These are phyloP conservation scores for Penicillium vulpinum DNA, from an alignment of 2,329 filamentous ascomycete species.

Conservation along the genomic window DNA sequence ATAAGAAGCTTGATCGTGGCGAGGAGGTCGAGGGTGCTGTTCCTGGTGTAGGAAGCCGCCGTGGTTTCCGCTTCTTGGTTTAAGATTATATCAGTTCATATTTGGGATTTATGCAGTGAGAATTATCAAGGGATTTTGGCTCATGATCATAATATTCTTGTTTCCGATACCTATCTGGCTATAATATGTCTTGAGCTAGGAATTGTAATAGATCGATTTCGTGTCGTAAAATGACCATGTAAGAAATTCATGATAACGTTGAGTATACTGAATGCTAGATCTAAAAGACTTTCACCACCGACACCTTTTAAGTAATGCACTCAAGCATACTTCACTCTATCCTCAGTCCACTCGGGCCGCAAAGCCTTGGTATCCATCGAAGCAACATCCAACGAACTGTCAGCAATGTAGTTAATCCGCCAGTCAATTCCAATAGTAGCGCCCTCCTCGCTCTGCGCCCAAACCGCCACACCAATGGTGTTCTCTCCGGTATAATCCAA, in stretches of 20 bases:
- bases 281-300: background rate
- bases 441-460: slow-evolving; percentile 58
- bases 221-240: background rate
- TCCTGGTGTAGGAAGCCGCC: slow-evolving; percentile 57
- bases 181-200: background rate
- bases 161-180: background rate
- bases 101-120: background rate
- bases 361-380: slow-evolving; percentile 51
- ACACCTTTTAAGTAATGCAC: background rate
- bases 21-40: slow-evolving; percentile 57
- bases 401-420: slow-evolving; percentile 55
- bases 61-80: slow-evolving; percentile 67
- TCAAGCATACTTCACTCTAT: slow-evolving; percentile 38
- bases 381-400: slow-evolving; percentile 53
- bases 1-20: slow-evolving; percentile 68
- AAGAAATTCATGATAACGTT: background rate
- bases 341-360: slow-evolving; percentile 53
- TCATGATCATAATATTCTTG: background rate
- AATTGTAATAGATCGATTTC: background rate
- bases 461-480: slow-evolving; percentile 58
- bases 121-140: too few species aligned
- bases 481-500: slow-evolving; percentile 61
- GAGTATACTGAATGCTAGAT: background rate
- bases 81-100: slow-evolving; percentile 29
- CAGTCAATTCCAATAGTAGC: slow-evolving; percentile 53